A percentile compares a stretch with the other conserved stretches of the same genome.
Conservation (phyloP, 116 monocot species). For the Trichopus zeylanicus region DNA sequence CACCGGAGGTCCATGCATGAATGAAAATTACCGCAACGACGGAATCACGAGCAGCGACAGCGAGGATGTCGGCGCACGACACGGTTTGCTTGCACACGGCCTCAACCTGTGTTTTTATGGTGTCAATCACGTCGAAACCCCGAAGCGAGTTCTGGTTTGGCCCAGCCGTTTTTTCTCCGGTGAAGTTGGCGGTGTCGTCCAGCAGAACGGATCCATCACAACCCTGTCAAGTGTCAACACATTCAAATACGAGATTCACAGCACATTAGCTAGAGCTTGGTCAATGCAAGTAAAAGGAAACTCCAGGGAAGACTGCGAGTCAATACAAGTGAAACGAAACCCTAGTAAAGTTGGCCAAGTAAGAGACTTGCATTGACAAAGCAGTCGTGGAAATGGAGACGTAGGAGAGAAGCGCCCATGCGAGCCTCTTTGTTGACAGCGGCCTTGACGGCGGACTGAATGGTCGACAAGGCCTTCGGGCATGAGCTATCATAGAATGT, state of each 20-base stretch:
- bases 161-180: constrained; percentile 38
- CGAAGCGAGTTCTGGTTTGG: constrained; percentile 46
- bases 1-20: background rate
- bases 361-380: constrained; percentile 25
- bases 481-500: constrained; percentile 29
- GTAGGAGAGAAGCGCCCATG: constrained; percentile 31
- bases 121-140: constrained; percentile 49
- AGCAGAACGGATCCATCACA: constrained; percentile 48
- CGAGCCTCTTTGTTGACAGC: constrained; percentile 21
- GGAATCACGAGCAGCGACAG: constrained; percentile 36
- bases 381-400: constrained; percentile 37
- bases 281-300: too few species aligned
- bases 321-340: background rate
- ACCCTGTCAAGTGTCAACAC: constrained; percentile 14
- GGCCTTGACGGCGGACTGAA: constrained; percentile 15
- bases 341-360: background rate
- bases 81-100: constrained; percentile 32
- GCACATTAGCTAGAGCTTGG: too few species aligned
- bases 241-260: too few species aligned
- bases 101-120: constrained; percentile 46
- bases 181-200: constrained; percentile 44
- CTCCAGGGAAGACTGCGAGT: background rate
- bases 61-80: constrained; percentile 60
- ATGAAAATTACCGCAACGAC: constrained; percentile 25
- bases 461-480: constrained; percentile 19